A percentile compares a stretch with the other conserved stretches of the same genome.
Evolutionary conservation across 768 basidiomycete genomes (phyloP).

Genomic region (Daedalea quercina): DNA sequence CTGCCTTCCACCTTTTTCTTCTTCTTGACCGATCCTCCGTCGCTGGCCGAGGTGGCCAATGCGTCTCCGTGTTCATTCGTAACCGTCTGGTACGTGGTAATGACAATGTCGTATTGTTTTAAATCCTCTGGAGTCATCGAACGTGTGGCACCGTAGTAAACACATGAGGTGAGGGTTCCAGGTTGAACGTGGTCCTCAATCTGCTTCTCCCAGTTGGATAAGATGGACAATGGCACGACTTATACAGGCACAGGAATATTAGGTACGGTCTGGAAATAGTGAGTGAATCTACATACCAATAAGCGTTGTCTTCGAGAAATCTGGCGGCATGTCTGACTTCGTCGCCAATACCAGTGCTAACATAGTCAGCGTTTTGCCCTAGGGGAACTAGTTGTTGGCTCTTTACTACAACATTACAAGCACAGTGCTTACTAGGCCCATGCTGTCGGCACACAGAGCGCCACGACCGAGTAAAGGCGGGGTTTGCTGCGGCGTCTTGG

Average conservation of each 20-base stretch:
- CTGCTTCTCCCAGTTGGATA: conserved; percentile 88
- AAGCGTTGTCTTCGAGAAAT: conserved; percentile 63
- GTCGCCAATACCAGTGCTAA: conserved; percentile 77
- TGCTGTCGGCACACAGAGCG: conserved; percentile 86
- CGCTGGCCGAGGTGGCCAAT: conserved; percentile 22
- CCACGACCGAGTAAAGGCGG: conserved; percentile 70
- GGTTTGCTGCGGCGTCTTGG: conserved; percentile 66
- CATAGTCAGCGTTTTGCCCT: conserved; percentile 92
- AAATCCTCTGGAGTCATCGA: conserved; percentile 52
- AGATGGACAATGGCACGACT: conserved; percentile 77
- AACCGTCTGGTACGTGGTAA: conserved; percentile 80
- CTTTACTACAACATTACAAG: background rate
- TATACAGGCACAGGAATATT: conserved; percentile 20
- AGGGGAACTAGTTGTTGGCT: conserved; percentile 1
- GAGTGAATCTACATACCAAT: conserved; percentile 47
- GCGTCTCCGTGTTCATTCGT: conserved; percentile 41
- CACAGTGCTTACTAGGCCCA: conserved; percentile 50
- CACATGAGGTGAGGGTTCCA: conserved; percentile 44
- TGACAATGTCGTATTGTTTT: conserved; percentile 66
- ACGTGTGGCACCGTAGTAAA: conserved; percentile 72
- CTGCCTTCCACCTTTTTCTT: conserved; percentile 54
- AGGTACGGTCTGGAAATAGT: background rate
- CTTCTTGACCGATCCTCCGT: conserved; percentile 30
- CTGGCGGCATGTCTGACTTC: conserved; percentile 49
- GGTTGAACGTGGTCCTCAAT: conserved; percentile 63